Base-by-base conservation (phyloP, 768 basidiomycete genomes). In the Leccinum imitatum region DNA sequence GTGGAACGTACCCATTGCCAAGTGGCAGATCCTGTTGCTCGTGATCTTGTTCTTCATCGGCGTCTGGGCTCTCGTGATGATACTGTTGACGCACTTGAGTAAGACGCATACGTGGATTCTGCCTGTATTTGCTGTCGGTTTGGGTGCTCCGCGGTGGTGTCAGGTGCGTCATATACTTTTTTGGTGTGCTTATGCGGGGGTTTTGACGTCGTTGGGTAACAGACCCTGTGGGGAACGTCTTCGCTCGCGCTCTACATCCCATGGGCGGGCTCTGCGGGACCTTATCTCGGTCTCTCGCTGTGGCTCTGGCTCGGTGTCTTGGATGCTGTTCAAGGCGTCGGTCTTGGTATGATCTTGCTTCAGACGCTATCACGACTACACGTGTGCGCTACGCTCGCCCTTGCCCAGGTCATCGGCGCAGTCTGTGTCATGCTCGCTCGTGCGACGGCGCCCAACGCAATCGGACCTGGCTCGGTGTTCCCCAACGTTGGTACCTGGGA, bases 291-390 rank as follows among this genome's bases (percentile, higher is more conserved):
- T 47, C 83, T 93, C 30, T 90, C 89, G 27, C 78, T 97, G 33
- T 97, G 95, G 95, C 79, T 97, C 47, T 97, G 95, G 95, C 82
- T 97, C 10, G 95, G 95, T 68, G 95, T 97, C 50, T 79, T 97
- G 47, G 95, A 95, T 71, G 93, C 95, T 35, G 80, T 97, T 39
- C 95, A 97, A 72, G 95, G 95, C 74, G 95, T 96, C 46, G 95
- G 95, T 30, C 79, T 97, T 51, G 93, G 93, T 58, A 89, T 95
- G 88, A 95, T 94, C 67, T 78, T 93, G 21, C 84, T 93, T 23
- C 90, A 92, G 85, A 97, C 95, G 9, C 76, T 97, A 23, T 97
- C 95, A 13, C 89, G 95, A 60, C 81, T 97, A 17, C 95, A 97
- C 67, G 95, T 97, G 30, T 95, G 94, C 65, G 93, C 93, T 4